Base-by-base conservation (phyloP, 2,329 filamentous ascomycete species). In the Lizonia empirigonia region DNA sequence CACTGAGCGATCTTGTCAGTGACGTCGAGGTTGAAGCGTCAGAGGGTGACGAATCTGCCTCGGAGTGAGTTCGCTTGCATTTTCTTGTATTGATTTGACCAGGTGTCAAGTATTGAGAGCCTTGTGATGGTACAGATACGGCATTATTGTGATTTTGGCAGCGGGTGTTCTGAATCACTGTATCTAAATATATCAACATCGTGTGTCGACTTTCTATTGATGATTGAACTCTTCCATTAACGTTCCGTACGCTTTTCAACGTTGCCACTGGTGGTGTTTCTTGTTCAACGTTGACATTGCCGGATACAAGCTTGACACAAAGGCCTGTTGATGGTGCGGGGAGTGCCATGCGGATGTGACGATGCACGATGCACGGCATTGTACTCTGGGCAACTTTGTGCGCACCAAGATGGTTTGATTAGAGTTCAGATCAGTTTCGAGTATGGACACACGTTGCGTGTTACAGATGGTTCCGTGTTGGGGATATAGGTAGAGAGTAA, bases 1-100 rank as follows among this genome's bases (percentile, higher is more conserved):
- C 24, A 0, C 20, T 54, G 36, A 54, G 51, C 18, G 46, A 54
- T 24, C 39, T 52, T 27, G 49, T 52, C 12, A 52, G 49, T 23
- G 49, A 52, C 15, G 44, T 26, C 2, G 49, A 52, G 30, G 18
- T 47, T 4, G 37, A 42, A 35, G 37, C 20, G 8, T 46, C 42
- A 12, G 42, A 50, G 2, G 16, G 13, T 18, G 47, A 52, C 6
- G 26, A 4, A 1, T 47, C 49, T 41, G 42, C 15, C 23, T 38
- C 49, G 12, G 42, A 52, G 10, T 52, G 34, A 33, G n/a, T 3
- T 10, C 12, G 5, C 9, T 5, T 18, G 5, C 20, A 8, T 9
- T 18, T 8, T 20, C 8, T 37, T 4, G 13, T 4, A 9, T n/a
- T n/a, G n/a, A n/a, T 12, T 33, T 30, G 27, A n/a, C n/a, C 5